Evolutionary conservation across 2,329 filamentous ascomycete species (phyloP).

Genomic region (Monilinia fructigena): DNA sequence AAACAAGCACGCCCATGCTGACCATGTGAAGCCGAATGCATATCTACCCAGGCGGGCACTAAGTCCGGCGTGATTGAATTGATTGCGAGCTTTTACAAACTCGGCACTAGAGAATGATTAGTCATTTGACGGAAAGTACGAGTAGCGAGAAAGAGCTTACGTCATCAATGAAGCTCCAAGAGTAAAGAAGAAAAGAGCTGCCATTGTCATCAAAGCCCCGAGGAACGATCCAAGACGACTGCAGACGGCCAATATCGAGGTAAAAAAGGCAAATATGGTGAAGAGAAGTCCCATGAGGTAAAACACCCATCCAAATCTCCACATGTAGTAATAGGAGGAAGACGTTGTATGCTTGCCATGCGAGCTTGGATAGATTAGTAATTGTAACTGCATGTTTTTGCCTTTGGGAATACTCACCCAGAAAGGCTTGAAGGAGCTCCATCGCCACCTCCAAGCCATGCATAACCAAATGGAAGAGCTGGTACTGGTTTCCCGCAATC

Average conservation of each 20-base stretch:
- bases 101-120: conserved; percentile 46
- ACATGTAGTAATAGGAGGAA: conserved; percentile 72
- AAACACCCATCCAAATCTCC: conserved; percentile 91
- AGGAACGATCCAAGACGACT: conserved; percentile 70
- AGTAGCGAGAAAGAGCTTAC: conserved; percentile 47
- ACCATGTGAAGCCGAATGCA: conserved; percentile 78
- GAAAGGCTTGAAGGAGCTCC: conserved; percentile 56
- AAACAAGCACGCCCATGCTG: conserved; percentile 63
- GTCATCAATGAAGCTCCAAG: conserved; percentile 72
- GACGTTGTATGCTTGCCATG: conserved; percentile 57
- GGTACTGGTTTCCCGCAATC: conserved; percentile 64
- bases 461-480: conserved; percentile 71
- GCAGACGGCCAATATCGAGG: conserved; percentile 67
- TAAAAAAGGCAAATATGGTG: conserved; percentile 63
- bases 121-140: background rate
- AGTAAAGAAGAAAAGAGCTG: conserved; percentile 68
- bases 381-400: background rate
- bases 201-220: conserved; percentile 52
- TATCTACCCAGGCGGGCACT: conserved; percentile 62
- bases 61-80: conserved; percentile 57
- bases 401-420: conserved; percentile 43
- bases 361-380: conserved; percentile 42
- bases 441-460: conserved; percentile 55
- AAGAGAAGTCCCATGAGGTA: conserved; percentile 84
- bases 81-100: conserved; percentile 68